phyloP scores from a whole-genome alignment of 345 rosid species.

The Syzygium jambos region DNA sequence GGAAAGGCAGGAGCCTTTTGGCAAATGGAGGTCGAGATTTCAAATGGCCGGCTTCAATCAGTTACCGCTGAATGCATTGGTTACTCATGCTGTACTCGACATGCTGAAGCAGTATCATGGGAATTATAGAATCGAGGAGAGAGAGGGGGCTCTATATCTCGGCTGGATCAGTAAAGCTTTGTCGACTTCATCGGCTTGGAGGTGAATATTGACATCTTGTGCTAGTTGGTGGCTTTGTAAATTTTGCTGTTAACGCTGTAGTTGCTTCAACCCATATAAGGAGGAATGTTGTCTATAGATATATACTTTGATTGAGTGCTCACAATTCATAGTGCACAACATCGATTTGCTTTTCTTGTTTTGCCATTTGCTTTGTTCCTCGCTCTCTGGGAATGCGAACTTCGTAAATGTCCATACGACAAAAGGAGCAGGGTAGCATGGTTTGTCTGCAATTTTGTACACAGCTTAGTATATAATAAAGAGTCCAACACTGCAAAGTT shows the following conservation, averaged over 20 bases:
- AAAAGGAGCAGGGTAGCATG: background rate
- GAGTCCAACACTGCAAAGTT: background rate
- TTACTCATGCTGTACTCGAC: background rate
- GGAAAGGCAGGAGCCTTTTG: conserved; percentile 3
- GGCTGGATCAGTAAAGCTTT: conserved; percentile 4
- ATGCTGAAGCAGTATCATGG: background rate
- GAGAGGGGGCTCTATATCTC: conserved; percentile 1
- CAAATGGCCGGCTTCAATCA: conserved; percentile 2
- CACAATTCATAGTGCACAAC: background rate
- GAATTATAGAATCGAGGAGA: background rate
- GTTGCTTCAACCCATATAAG: background rate
- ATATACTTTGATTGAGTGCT: background rate
- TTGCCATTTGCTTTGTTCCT: background rate
- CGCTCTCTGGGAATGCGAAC: background rate
- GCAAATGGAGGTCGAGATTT: conserved; percentile 7
- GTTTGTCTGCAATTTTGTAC: background rate
- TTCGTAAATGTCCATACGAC: background rate
- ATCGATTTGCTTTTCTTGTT: background rate
- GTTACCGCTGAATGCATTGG: background rate
- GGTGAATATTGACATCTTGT: background rate
- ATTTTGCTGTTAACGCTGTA: background rate
- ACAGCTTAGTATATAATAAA: background rate
- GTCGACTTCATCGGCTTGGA: conserved; percentile 2
- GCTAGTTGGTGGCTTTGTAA: background rate
- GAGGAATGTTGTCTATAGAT: background rate